A percentile compares a stretch with the other conserved stretches of the same genome.
Evolutionary conservation across 805 yeast species (phyloP).

Genomic region (Yamadazyma sp.): DNA sequence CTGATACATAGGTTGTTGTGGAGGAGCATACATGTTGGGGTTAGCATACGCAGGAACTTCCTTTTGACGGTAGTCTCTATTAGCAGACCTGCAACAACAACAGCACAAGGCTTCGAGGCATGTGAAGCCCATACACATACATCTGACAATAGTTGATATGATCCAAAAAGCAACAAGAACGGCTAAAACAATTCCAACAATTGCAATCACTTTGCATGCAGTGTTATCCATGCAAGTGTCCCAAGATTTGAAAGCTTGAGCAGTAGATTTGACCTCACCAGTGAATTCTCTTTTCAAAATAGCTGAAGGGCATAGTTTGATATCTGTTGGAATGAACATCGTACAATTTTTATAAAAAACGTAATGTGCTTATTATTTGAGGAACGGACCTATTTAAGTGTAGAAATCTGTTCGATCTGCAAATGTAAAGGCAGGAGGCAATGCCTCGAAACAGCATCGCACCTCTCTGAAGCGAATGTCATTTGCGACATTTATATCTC

Average conservation of each 20-base stretch:
- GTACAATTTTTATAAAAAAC: conserved; percentile 3
- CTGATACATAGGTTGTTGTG: conserved; percentile 15
- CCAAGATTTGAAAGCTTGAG: conserved; percentile 65
- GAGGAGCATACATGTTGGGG: conserved; percentile 36
- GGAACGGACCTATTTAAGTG: too few species aligned
- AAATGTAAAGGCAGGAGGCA: too few species aligned
- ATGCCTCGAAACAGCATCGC: too few species aligned
- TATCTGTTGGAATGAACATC: conserved; percentile 10
- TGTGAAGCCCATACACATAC: conserved; percentile 53
- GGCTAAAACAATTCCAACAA: conserved; percentile 67
- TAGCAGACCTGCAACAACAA: conserved; percentile 43
- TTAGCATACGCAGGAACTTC: conserved; percentile 25
- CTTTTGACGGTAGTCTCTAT: conserved; percentile 11
- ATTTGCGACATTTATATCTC: too few species aligned
- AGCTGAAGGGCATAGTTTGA: conserved; percentile 14
- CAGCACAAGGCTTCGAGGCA: conserved; percentile 47
- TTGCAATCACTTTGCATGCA: conserved; percentile 73
- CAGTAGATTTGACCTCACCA: conserved; percentile 29
- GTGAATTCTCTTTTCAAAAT: conserved; percentile 11
- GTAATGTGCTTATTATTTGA: too few species aligned
- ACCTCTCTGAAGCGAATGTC: too few species aligned
- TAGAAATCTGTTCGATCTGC: too few species aligned
- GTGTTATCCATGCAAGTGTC: conserved; percentile 77
- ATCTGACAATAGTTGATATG: conserved; percentile 52
- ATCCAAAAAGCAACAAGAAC: conserved; percentile 56